phyloP scores from a whole-genome alignment of 768 basidiomycete species.

The Russula virescens region DNA sequence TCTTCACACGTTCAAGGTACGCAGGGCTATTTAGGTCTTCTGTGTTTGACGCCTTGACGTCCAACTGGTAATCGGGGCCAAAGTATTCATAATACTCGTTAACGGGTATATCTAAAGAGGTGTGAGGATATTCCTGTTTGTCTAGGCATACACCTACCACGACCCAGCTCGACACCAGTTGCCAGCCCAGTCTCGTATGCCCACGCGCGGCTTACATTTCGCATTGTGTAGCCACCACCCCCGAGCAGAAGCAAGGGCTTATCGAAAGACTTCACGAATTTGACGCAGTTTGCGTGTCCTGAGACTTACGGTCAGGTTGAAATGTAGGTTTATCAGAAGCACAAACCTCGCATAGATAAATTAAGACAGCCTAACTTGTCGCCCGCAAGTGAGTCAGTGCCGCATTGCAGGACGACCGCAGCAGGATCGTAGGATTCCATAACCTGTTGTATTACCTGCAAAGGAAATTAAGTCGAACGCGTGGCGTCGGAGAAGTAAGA shows the following conservation, averaged over 20 bases:
- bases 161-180: conserved; percentile 90
- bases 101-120: conserved; percentile 81
- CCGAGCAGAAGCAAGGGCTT: conserved; percentile 91
- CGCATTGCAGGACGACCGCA: conserved; percentile 95
- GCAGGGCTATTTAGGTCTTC: conserved; percentile 92
- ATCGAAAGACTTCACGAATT: conserved; percentile 94
- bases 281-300: conserved; percentile 97
- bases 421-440: conserved; percentile 94
- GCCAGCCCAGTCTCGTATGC: conserved; percentile 97
- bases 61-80: conserved; percentile 93
- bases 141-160: conserved; percentile 45
- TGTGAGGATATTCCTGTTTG: background rate
- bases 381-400: conserved; percentile 93
- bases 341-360: conserved; percentile 83
- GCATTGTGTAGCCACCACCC: conserved; percentile 98
- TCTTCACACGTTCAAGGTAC: conserved; percentile 89
- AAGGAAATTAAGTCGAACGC: background rate
- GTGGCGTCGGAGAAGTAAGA: background rate
- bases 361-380: conserved; percentile 96
- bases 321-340: background rate
- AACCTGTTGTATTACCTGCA: conserved; percentile 83
- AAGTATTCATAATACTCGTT: conserved; percentile 99
- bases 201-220: conserved; percentile 95
- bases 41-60: conserved; percentile 91
- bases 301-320: background rate